phyloP scores from a whole-genome alignment of 2,329 filamentous ascomycete species.

The Penicillium sp. region DNA sequence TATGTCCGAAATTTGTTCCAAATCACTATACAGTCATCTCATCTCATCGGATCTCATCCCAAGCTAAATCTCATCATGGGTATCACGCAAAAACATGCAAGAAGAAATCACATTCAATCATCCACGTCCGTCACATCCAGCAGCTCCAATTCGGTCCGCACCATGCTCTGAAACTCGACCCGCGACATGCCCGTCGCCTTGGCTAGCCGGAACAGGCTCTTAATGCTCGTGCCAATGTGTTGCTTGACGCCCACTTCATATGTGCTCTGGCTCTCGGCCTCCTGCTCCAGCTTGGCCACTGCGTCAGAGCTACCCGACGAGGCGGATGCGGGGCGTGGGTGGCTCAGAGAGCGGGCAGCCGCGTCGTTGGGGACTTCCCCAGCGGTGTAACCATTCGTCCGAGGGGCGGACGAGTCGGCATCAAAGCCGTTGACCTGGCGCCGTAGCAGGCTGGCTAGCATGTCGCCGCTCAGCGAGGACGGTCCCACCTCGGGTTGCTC shows the following conservation, averaged over 20 bases:
- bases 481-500: constrained; percentile 50
- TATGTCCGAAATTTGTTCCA: neutral
- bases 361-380: constrained; percentile 25
- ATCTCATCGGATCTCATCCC: constrained; percentile 5
- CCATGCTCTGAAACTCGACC: constrained; percentile 60
- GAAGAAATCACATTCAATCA: constrained; percentile 27
- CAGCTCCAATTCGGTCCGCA: constrained; percentile 62
- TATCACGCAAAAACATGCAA: constrained; percentile 18
- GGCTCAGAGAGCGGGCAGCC: constrained; percentile 37
- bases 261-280: constrained; percentile 54
- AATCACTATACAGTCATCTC: constrained; percentile 6
- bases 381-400: constrained; percentile 26
- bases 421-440: constrained; percentile 38
- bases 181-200: constrained; percentile 60
- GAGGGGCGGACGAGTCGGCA: constrained; percentile 18
- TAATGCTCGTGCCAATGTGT: constrained; percentile 65
- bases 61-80: constrained; percentile 22
- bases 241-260: constrained; percentile 64
- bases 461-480: constrained; percentile 58
- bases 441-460: constrained; percentile 46
- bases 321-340: constrained; percentile 48
- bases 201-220: constrained; percentile 64
- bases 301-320: constrained; percentile 49
- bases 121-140: constrained; percentile 58
- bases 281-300: constrained; percentile 57